Base-by-base conservation (phyloP, 163 green algal species). In the Chloroidium sp. region DNA sequence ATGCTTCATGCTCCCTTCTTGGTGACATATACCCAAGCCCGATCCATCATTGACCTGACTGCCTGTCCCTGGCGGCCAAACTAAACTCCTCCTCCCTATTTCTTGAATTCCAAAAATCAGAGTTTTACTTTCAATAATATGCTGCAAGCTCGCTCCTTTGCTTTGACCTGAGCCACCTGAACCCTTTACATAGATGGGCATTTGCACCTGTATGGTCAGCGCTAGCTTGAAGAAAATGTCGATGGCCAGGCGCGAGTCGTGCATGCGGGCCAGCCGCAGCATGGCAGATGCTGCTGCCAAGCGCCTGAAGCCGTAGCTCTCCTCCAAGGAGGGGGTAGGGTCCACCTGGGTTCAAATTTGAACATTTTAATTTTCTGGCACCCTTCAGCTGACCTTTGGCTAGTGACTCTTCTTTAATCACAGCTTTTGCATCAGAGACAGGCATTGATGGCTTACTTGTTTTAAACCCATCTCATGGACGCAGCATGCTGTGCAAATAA, bases 141-240 rank as follows among this genome's bases (percentile, higher is more conserved):
- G 4, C n/a, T 59, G 74, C 12, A 10, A 77, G 14, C 74, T 4
- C 4, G 10, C n/a, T n/a, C 14, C 4, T 4, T 4, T 59, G 14
- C n/a, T 59, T 6, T 13, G n/a, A 4, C 12, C 36, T 4, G 57
- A 59, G 10, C 14, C 4, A 10, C 14, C 4, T 10, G 10, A 59
- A n/a, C 14, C 14, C 36, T 36, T 36, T 36, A 36, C 36, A 36
- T 36, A 36, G 74, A n/a, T 13, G 4, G 77, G 77, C 2, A 67
- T 60, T 36, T n/a, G n/a, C 12, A 69, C 82, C 79, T 86, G 82
- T 84, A 90, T 90, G 59, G 81, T 84, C 61, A 92, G 85, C 6
- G 85, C 82, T 72, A 90, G 76, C 60, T 76, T 62, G 60, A 85
- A 72, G 85, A 87, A 90, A 2, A 68, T 57, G 60, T 76, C 62